phyloP scores from a whole-genome alignment of 2,329 filamentous ascomycete genomes.

The Emergomyces pasteurianus region DNA sequence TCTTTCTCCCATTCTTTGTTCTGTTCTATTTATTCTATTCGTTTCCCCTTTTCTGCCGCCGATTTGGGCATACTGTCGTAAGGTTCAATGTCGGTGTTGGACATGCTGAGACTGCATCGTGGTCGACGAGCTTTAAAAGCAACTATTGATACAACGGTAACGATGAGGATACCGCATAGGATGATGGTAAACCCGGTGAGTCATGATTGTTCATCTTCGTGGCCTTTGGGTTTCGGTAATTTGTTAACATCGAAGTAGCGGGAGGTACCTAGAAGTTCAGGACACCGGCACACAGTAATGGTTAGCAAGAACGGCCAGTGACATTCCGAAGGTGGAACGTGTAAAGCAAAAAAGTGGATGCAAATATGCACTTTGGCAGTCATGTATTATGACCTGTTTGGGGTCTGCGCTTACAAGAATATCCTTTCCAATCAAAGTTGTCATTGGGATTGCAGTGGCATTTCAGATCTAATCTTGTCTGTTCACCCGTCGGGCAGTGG shows the following conservation, averaged over 20 bases:
- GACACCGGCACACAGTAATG: background rate
- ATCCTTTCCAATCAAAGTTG: conserved; percentile 99
- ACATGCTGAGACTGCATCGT: background rate
- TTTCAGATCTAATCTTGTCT: conserved; percentile 69
- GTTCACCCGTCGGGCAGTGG: conserved; percentile 86
- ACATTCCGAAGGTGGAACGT: background rate
- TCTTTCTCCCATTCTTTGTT: background rate
- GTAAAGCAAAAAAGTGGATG: no score
- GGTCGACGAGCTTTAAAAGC: background rate
- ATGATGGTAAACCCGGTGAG: conserved; percentile 17
- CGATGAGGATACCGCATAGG: background rate
- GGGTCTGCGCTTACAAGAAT: conserved; percentile 64
- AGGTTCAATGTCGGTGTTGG: background rate
- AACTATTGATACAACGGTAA: background rate
- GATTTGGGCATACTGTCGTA: background rate
- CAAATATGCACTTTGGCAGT: background rate
- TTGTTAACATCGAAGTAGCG: conserved; percentile 76
- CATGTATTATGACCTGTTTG: background rate
- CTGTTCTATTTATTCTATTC: no score
- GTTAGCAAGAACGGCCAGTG: background rate
- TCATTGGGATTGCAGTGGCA: conserved; percentile 93
- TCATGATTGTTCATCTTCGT: conserved; percentile 44
- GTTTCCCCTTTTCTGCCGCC: background rate
- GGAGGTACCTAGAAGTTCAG: conserved; percentile 55
- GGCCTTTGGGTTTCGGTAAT: conserved; percentile 72